phyloP scores from a whole-genome alignment of 1,284 basidiomycete species.

The Inonotus obliquus region DNA sequence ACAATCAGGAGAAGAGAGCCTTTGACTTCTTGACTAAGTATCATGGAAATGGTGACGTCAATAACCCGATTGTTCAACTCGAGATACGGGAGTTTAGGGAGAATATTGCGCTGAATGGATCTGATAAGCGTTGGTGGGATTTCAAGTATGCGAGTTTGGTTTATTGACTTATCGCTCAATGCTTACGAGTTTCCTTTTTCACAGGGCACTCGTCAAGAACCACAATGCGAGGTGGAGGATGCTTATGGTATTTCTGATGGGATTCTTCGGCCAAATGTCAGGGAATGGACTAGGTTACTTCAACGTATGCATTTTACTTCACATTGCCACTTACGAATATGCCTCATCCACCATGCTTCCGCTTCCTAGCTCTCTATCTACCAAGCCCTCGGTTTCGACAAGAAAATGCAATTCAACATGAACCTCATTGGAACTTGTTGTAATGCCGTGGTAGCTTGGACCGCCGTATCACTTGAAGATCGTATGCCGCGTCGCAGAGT shows the following conservation, averaged over 20 bases:
- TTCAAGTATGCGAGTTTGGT: constrained; percentile 20
- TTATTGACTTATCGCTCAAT: neutral
- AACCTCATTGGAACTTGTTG: constrained; percentile 28
- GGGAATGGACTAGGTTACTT: constrained; percentile 19
- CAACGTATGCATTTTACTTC: constrained; percentile 4
- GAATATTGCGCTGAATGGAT: constrained; percentile 35
- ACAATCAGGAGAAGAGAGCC: constrained; percentile 26
- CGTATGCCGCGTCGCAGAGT: constrained; percentile 17
- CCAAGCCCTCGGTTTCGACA: constrained; percentile 14
- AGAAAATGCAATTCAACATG: constrained; percentile 33
- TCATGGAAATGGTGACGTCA: constrained; percentile 26
- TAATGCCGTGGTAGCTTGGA: constrained; percentile 12
- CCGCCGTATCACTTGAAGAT: constrained; percentile 14
- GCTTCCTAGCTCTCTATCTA: constrained; percentile 23
- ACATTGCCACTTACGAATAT: neutral
- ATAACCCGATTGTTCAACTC: constrained; percentile 30
- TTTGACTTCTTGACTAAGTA: constrained; percentile 26
- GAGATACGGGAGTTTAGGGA: constrained; percentile 42
- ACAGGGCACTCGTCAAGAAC: constrained; percentile 19
- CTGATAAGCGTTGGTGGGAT: constrained; percentile 46
- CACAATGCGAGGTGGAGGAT: constrained; percentile 23
- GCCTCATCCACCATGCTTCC: neutral
- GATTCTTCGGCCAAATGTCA: constrained; percentile 25
- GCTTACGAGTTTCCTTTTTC: neutral
- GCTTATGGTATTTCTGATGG: constrained; percentile 27